Conservation (phyloP, 2,329 filamentous ascomycete species). For the Apiospora saccharicola region DNA sequence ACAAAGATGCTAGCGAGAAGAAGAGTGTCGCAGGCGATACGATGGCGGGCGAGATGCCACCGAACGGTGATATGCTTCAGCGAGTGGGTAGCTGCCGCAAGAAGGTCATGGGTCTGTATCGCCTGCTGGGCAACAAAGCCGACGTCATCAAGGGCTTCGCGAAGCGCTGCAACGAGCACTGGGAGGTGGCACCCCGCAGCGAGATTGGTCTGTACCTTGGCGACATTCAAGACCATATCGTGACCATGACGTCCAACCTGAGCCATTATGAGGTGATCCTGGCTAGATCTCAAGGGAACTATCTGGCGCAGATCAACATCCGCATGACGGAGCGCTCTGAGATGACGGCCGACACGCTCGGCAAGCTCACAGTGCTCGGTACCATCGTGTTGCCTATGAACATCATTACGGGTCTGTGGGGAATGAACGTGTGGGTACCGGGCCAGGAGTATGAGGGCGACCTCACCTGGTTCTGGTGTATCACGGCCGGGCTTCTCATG, state of each 20-base stretch:
- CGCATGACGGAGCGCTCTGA: slow-evolving; percentile 98
- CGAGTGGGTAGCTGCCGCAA: slow-evolving; percentile 94
- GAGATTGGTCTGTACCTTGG: slow-evolving; percentile 98
- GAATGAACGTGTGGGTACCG: slow-evolving; percentile 97
- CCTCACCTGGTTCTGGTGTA: slow-evolving; percentile 76
- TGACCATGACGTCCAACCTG: slow-evolving; percentile 97
- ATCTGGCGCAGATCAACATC: slow-evolving; percentile 99
- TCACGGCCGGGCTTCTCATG: slow-evolving; percentile 75
- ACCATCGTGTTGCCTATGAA: slow-evolving; percentile 99
- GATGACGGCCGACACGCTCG: slow-evolving; percentile 92
- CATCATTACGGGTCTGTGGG: slow-evolving; percentile 97
- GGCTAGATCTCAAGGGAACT: slow-evolving; percentile 91
- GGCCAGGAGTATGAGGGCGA: slow-evolving; percentile 84
- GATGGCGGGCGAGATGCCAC: slow-evolving; percentile 48
- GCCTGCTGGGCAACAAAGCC: slow-evolving; percentile 93
- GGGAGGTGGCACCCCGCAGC: slow-evolving; percentile 92
- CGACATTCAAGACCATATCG: slow-evolving; percentile 98
- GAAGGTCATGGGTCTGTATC: slow-evolving; percentile 95
- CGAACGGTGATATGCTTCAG: slow-evolving; percentile 83
- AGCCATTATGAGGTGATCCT: slow-evolving; percentile 96
- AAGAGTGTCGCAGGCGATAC: slow-evolving; percentile 54
- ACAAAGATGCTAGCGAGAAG: slow-evolving; percentile 46
- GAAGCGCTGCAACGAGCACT: slow-evolving; percentile 97
- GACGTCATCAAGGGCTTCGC: slow-evolving; percentile 99
- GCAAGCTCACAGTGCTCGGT: slow-evolving; percentile 92